Conservation (phyloP, 768 basidiomycete species). For the Trametes punicea region DNA sequence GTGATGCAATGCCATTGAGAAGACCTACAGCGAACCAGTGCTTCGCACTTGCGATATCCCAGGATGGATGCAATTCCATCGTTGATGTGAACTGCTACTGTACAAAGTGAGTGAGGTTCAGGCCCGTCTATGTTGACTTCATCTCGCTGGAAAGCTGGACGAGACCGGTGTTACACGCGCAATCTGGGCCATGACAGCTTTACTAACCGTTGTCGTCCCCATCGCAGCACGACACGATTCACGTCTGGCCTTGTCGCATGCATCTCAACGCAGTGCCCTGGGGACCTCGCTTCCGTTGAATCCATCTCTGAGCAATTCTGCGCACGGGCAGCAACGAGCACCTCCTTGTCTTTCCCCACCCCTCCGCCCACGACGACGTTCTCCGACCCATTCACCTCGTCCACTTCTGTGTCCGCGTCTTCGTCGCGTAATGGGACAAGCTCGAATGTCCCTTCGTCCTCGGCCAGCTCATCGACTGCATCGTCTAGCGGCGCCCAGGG, state of each 20-base stretch:
- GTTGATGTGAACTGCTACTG: constrained; percentile 52
- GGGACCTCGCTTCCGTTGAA: constrained; percentile 39
- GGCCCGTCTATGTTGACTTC: background rate
- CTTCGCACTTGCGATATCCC: constrained; percentile 36
- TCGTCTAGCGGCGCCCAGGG: background rate
- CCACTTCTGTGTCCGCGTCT: constrained; percentile 11
- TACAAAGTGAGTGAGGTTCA: constrained; percentile 23
- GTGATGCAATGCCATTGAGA: background rate
- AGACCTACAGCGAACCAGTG: constrained; percentile 41
- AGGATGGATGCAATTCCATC: constrained; percentile 42
- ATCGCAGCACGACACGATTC: constrained; percentile 31
- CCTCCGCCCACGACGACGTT: constrained; percentile 21
- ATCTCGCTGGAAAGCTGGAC: background rate
- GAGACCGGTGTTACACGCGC: background rate
- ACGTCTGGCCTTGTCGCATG: constrained; percentile 37
- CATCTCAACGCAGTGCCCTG: constrained; percentile 35
- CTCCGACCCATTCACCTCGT: constrained; percentile 11
- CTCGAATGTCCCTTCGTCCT: background rate
- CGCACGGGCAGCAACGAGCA: constrained; percentile 34
- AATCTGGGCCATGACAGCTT: background rate
- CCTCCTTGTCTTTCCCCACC: constrained; percentile 36
- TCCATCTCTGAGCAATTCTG: constrained; percentile 48
- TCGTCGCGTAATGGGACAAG: background rate
- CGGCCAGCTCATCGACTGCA: background rate
- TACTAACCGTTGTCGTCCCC: background rate